Base-by-base conservation (phyloP, 2,329 filamentous ascomycete genomes). In the Aspergillus brasiliensis region DNA sequence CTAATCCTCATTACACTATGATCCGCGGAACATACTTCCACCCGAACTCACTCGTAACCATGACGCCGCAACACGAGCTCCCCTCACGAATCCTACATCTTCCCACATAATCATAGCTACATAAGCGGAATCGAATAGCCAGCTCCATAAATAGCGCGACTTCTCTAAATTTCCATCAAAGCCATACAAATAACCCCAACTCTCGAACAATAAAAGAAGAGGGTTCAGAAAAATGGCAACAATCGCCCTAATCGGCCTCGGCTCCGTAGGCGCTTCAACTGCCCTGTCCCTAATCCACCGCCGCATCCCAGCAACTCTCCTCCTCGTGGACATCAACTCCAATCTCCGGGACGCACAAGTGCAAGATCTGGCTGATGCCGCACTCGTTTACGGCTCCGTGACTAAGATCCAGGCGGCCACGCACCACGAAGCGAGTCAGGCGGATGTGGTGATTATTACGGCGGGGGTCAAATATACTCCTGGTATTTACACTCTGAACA, bases 371-470 rank as follows among this genome's bases (percentile, higher is more conserved):
- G 75, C 76, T 21, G 83, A 86, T 69, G 81, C 81, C 2, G 56
- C 52, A 69, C 81, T 81, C 3, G 48, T 49, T 1, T 49, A 54
- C 37, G 51, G 34, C 23, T 58, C 74, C 17, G 76, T 77, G 27
- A 81, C 79, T 4, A 77, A 73, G 34, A 77, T 84, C 3, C 75
- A 78, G 27, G 76, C 76, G 1, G 83, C 78, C 17, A 77, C 74
- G 19, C 75, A 79, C 54, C 72, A 72, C 21, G 83, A 85, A 63
- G 28, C 82, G 1, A 75, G 78, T n/a, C 79, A 83, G 67, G 80
- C 81, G 48, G 82, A 85, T 65, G 80, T 86, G 28, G 77, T 85
- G 6, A 77, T 86, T 49, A 80, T 85, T 52, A 84, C 82, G 0
- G 82, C 83, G 0, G 83, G 83, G 34, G 81, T 82, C n/a, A 84